Evolutionary conservation across 2,329 filamentous ascomycete species (phyloP).

Genomic region (Sporothrix globosa): DNA sequence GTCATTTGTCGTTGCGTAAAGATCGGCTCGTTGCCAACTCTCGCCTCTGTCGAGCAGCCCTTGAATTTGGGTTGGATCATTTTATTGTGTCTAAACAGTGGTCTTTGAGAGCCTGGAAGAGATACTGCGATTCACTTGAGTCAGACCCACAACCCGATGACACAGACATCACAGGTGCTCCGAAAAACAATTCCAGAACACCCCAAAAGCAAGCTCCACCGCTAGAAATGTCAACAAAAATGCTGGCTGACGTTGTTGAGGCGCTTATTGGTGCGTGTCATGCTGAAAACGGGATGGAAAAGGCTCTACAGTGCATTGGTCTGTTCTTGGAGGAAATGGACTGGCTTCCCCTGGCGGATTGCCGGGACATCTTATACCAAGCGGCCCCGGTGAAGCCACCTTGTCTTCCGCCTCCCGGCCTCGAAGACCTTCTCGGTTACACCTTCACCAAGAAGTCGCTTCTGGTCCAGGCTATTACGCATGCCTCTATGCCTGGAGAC

Average conservation of each 20-base stretch:
- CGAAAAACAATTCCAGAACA: background rate
- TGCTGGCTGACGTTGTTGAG: slow-evolving; percentile 85
- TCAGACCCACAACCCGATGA: background rate
- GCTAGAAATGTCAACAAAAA: slow-evolving; percentile 69
- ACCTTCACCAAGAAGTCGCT: slow-evolving; percentile 68
- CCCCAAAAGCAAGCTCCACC: background rate
- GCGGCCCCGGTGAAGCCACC: slow-evolving; percentile 47
- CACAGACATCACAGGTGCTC: no score
- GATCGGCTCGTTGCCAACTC: slow-evolving; percentile 73
- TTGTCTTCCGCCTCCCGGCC: slow-evolving; percentile 48
- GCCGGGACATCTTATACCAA: slow-evolving; percentile 51
- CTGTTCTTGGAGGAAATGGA: slow-evolving; percentile 65
- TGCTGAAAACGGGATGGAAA: slow-evolving; percentile 66
- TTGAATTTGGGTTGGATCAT: slow-evolving; percentile 66
- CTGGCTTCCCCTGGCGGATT: slow-evolving; percentile 54
- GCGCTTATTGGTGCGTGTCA: slow-evolving; percentile 78
- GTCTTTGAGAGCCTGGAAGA: slow-evolving; percentile 72
- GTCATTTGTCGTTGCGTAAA: slow-evolving; percentile 70
- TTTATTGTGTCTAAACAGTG: slow-evolving; percentile 74
- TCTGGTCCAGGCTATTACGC: slow-evolving; percentile 79
- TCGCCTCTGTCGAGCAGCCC: slow-evolving; percentile 67
- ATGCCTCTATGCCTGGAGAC: slow-evolving; percentile 61
- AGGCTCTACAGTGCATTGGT: slow-evolving; percentile 65
- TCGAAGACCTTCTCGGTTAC: slow-evolving; percentile 73
- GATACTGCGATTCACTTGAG: slow-evolving; percentile 53